These are phyloP conservation scores for Hanseniaspora taiwanica DNA, from an alignment of 805 yeast genomes.

Conservation along the genomic window DNA sequence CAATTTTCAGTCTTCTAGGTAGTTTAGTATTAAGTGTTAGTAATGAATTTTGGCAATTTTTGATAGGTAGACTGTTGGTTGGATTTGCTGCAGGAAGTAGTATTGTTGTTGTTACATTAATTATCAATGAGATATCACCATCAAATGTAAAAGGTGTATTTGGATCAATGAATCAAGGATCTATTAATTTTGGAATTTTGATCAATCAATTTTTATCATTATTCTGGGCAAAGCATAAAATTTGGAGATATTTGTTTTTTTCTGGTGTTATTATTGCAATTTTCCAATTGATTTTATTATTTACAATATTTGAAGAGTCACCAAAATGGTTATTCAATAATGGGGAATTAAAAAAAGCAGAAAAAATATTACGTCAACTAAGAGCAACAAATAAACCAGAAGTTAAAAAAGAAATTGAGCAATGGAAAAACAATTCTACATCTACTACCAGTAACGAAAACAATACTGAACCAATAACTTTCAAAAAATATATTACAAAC, in stretches of 20 bases:
- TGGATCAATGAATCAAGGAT: slow-evolving; percentile 84
- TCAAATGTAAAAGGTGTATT: slow-evolving; percentile 52
- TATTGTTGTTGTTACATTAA: slow-evolving; percentile 73
- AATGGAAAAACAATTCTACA: slow-evolving; percentile 7
- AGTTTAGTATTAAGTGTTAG: slow-evolving; percentile 46
- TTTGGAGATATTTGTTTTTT: slow-evolving; percentile 66
- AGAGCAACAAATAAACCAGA: slow-evolving; percentile 24
- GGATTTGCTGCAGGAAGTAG: slow-evolving; percentile 86
- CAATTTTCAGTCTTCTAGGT: slow-evolving; percentile 43
- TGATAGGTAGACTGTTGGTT: slow-evolving; percentile 59
- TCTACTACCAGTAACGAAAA: background rate
- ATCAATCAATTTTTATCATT: slow-evolving; percentile 67
- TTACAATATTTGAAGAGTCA: slow-evolving; percentile 46
- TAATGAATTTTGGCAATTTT: slow-evolving; percentile 29
- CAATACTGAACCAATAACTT: slow-evolving; percentile 11
- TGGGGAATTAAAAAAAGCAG: slow-evolving; percentile 27
- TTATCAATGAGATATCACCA: slow-evolving; percentile 73
- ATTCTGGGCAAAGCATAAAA: slow-evolving; percentile 43
- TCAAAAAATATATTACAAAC: slow-evolving; percentile 34
- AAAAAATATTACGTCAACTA: slow-evolving; percentile 22
- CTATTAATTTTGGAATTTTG: slow-evolving; percentile 75
- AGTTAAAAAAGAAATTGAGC: slow-evolving; percentile 15
- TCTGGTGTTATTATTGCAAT: slow-evolving; percentile 45
- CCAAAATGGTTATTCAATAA: slow-evolving; percentile 62
- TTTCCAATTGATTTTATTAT: slow-evolving; percentile 30